phyloP scores from a whole-genome alignment of 2,329 filamentous ascomycete genomes.

The Ceratocystis destructans region DNA sequence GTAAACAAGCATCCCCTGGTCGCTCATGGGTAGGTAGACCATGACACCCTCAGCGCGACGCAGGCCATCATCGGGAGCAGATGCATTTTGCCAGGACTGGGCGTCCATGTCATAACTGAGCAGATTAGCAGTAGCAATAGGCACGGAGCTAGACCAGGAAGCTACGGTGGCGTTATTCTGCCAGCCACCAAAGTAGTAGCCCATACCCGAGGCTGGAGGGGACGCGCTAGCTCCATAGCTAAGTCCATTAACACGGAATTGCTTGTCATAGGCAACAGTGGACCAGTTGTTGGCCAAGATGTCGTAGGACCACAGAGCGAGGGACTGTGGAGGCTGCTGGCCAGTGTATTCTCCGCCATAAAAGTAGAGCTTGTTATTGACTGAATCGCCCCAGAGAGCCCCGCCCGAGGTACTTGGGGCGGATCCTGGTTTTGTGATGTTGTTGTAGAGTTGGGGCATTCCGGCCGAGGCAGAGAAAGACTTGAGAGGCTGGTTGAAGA shows the following conservation, averaged over 20 bases:
- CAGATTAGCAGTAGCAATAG: conserved; percentile 37
- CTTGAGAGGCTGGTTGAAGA: conserved; percentile 45
- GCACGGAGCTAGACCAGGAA: conserved; percentile 34
- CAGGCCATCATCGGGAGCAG: conserved; percentile 36
- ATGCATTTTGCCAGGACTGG: conserved; percentile 38
- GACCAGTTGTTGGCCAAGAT: conserved; percentile 43
- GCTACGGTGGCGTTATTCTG: conserved; percentile 39
- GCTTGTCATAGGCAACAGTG: conserved; percentile 28
- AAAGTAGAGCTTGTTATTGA: conserved; percentile 50
- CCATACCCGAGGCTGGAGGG: conserved; percentile 40
- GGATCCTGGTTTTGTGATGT: conserved; percentile 44
- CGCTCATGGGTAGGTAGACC: conserved; percentile 46
- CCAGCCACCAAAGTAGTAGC: conserved; percentile 51
- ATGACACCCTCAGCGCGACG: conserved; percentile 46
- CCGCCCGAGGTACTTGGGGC: conserved; percentile 37
- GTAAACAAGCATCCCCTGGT: conserved; percentile 46
- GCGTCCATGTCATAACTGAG: conserved; percentile 43
- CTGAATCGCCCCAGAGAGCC: conserved; percentile 44
- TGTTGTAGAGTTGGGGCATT: conserved; percentile 41
- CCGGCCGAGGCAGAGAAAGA: conserved; percentile 28
- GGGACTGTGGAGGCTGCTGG: conserved; percentile 32
- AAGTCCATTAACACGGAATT: conserved; percentile 31
- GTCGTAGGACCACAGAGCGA: conserved; percentile 43
- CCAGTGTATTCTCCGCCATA: conserved; percentile 47
- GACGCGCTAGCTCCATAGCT: conserved; percentile 45